These are phyloP conservation scores for Thelonectria rubi DNA, from an alignment of 2,329 filamentous ascomycete genomes.

Conservation along the genomic window DNA sequence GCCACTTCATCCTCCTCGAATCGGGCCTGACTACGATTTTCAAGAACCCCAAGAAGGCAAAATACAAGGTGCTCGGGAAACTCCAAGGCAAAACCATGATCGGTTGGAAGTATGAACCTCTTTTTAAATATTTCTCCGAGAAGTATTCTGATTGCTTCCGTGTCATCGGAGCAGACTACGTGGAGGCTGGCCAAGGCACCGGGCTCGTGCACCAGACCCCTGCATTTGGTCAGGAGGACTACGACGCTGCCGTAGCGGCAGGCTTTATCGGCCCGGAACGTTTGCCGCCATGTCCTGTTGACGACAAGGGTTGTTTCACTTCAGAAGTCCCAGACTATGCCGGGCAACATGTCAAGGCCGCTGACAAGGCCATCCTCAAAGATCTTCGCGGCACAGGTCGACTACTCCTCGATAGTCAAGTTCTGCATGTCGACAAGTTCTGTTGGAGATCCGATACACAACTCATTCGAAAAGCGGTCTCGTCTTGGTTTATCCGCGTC, in stretches of 20 bases:
- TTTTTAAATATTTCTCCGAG: constrained; percentile 77
- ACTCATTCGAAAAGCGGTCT: constrained; percentile 6
- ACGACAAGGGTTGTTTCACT: constrained; percentile 55
- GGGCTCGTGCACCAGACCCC: constrained; percentile 80
- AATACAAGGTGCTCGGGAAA: constrained; percentile 74
- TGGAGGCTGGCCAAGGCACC: constrained; percentile 76
- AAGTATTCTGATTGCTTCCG: constrained; percentile 76
- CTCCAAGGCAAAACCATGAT: constrained; percentile 74
- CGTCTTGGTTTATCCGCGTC: constrained; percentile 43
- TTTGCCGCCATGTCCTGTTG: constrained; percentile 75
- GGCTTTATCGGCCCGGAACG: constrained; percentile 72
- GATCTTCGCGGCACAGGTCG: background rate
- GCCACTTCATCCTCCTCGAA: constrained; percentile 75
- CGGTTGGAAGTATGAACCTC: constrained; percentile 76
- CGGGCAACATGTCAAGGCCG: constrained; percentile 40
- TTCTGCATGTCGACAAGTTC: background rate
- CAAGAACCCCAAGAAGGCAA: constrained; percentile 80
- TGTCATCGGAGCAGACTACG: constrained; percentile 74
- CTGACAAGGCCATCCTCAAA: constrained; percentile 1
- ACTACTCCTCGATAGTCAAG: background rate
- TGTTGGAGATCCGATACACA: background rate
- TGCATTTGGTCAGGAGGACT: constrained; percentile 82
- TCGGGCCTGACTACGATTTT: constrained; percentile 73
- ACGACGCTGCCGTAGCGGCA: constrained; percentile 69
- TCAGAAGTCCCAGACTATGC: constrained; percentile 38